These are phyloP conservation scores for Verbena officinalis DNA, from an alignment of 257 asterid species.

Conservation along the genomic window DNA sequence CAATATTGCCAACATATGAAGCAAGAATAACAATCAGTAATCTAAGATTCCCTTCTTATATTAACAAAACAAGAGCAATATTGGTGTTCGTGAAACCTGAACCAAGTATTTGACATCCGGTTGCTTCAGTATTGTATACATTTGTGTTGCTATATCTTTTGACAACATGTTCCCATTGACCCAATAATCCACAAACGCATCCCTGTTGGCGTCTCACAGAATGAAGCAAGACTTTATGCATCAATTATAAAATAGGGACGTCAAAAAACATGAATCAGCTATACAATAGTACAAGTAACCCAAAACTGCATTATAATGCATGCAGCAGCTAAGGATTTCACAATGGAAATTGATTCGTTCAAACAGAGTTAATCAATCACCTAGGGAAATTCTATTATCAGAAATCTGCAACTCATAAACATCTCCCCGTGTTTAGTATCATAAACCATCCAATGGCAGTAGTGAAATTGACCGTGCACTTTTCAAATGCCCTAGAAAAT, in stretches of 20 bases:
- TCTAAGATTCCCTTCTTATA: no score
- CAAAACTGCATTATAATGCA: conserved; percentile 13
- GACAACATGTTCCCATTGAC: conserved; percentile 83
- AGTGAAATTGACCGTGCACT: not conserved
- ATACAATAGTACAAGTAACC: conserved; percentile 21
- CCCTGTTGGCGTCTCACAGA: conserved; percentile 56
- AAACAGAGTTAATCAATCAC: not conserved
- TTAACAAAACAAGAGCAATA: conserved; percentile 4
- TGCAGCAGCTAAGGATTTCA: not conserved
- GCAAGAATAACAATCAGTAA: conserved; percentile 27
- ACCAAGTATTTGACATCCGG: conserved; percentile 68
- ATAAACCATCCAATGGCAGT: not conserved
- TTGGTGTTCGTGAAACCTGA: conserved; percentile 61
- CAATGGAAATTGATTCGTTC: conserved; percentile 1
- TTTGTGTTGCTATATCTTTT: conserved; percentile 79
- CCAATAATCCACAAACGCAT: conserved; percentile 94
- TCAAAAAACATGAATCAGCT: conserved; percentile 19
- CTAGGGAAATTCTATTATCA: not conserved
- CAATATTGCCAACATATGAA: conserved; percentile 23
- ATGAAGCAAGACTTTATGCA: conserved; percentile 29
- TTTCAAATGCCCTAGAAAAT: not conserved
- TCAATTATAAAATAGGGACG: conserved; percentile 18
- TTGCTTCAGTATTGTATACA: conserved; percentile 84
- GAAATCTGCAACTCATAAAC: not conserved
- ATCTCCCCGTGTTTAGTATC: not conserved